These are phyloP conservation scores for Sarcomyxa edulis DNA, from an alignment of 768 basidiomycete species.

Conservation along the genomic window DNA sequence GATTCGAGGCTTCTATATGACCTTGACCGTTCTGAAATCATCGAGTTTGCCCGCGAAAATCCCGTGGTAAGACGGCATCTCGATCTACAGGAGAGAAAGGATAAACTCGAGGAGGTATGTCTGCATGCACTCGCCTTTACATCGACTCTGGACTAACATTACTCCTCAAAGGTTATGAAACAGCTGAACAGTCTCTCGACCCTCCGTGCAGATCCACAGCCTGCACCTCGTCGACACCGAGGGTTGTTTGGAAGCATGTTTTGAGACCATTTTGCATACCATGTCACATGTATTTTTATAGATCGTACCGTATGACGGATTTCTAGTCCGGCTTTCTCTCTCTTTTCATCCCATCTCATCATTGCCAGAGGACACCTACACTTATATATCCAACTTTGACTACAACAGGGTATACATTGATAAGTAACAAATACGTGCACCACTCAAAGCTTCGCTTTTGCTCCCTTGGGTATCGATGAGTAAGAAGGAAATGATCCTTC, in stretches of 20 bases:
- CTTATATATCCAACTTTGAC: too few species aligned
- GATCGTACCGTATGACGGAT: too few species aligned
- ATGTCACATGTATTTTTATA: too few species aligned
- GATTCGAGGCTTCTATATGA: constrained; percentile 91
- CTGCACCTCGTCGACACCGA: constrained; percentile 65
- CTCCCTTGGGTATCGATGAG: constrained; percentile 21
- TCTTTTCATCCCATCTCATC: too few species aligned
- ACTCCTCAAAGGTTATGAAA: constrained; percentile 73
- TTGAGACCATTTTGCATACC: constrained; percentile 25
- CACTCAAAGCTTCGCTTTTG: constrained; percentile 42
- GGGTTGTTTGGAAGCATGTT: constrained; percentile 80
- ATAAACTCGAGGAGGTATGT: constrained; percentile 91
- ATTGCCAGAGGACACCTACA: constrained; percentile 2
- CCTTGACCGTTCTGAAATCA: constrained; percentile 85
- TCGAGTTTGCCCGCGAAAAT: constrained; percentile 93
- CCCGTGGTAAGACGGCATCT: constrained; percentile 82
- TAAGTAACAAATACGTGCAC: not conserved
- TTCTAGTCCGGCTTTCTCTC: too few species aligned
- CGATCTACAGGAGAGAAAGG: constrained; percentile 93
- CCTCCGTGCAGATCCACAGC: constrained; percentile 77
- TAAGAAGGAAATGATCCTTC: too few species aligned
- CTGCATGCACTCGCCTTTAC: not conserved
- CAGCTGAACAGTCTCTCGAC: constrained; percentile 90
- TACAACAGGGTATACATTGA: not conserved
- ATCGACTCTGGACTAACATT: too few species aligned